phyloP scores from a whole-genome alignment of 2,329 filamentous ascomycete genomes.

The Claviceps spartinae region DNA sequence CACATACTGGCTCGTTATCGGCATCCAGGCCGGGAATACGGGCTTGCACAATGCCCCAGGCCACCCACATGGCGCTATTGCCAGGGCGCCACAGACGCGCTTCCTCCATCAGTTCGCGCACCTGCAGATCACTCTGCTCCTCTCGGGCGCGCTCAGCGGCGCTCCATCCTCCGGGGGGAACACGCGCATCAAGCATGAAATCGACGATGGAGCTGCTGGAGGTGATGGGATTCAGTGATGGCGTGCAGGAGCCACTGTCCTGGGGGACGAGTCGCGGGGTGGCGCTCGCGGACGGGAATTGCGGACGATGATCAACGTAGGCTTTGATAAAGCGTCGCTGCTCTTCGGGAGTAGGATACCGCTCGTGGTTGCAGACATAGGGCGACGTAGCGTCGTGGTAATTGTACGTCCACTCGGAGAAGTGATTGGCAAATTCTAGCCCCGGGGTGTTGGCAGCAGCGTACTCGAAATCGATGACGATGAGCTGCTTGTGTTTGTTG shows the following conservation, averaged over 20 bases:
- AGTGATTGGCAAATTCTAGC: constrained; percentile 93
- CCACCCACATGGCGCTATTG: constrained; percentile 82
- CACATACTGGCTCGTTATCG: constrained; percentile 22
- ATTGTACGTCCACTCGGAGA: constrained; percentile 96
- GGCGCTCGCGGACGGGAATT: constrained; percentile 40
- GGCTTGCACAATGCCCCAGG: constrained; percentile 94
- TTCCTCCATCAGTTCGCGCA: constrained; percentile 62
- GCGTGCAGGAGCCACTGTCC: constrained; percentile 25
- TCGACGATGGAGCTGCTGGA: constrained; percentile 43
- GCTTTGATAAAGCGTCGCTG: constrained; percentile 75
- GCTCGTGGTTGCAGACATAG: constrained; percentile 51
- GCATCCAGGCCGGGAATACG: constrained; percentile 61
- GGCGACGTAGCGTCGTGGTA: constrained; percentile 64
- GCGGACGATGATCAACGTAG: constrained; percentile 71
- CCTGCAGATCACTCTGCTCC: constrained; percentile 50
- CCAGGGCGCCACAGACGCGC: constrained; percentile 74
- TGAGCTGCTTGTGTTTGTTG: constrained; percentile 88
- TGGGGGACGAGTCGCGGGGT: constrained; percentile 35
- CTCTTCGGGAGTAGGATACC: constrained; percentile 68
- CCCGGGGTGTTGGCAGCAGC: constrained; percentile 77
- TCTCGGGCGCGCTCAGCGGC: constrained; percentile 45
- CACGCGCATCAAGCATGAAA: constrained; percentile 73
- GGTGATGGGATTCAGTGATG: constrained; percentile 22
- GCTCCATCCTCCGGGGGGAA: constrained; percentile 38
- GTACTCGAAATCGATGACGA: constrained; percentile 98